phyloP scores from a whole-genome alignment of 2,329 filamentous ascomycete species.

The Talaromyces sp. region DNA sequence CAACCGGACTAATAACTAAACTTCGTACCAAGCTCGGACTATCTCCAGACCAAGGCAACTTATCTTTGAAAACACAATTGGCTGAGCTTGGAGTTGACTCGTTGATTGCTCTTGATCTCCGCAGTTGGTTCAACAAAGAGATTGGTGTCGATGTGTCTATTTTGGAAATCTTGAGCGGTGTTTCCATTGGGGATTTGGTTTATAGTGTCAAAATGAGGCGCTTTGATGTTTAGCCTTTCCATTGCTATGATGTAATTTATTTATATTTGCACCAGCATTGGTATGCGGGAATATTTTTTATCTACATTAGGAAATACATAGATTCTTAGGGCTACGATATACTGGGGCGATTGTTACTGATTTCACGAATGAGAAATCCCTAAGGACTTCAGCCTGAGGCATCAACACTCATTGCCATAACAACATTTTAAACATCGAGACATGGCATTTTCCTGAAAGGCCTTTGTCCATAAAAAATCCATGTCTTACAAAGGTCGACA shows the following conservation, averaged over 20 bases:
- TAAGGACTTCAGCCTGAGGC: no score
- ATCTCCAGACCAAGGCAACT: background rate
- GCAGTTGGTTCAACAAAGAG: conserved; percentile 42
- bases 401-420: no score
- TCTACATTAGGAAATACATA: background rate
- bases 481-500: no score
- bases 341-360: no score
- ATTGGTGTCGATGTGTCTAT: conserved; percentile 41
- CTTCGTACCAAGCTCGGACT: background rate
- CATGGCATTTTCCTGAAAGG: no score
- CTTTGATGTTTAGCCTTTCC: background rate
- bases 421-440: no score
- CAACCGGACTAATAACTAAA: background rate
- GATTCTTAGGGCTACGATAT: no score
- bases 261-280: background rate
- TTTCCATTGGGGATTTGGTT: background rate
- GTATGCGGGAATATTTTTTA: background rate
- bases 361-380: no score
- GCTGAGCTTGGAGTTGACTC: conserved; percentile 15
- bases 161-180: conserved; percentile 39
- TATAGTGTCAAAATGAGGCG: background rate
- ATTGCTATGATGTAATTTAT: background rate
- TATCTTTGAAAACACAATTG: background rate
- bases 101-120: conserved; percentile 15
- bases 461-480: no score